Conservation (phyloP, 768 basidiomycete species). For the Russula compacta region DNA sequence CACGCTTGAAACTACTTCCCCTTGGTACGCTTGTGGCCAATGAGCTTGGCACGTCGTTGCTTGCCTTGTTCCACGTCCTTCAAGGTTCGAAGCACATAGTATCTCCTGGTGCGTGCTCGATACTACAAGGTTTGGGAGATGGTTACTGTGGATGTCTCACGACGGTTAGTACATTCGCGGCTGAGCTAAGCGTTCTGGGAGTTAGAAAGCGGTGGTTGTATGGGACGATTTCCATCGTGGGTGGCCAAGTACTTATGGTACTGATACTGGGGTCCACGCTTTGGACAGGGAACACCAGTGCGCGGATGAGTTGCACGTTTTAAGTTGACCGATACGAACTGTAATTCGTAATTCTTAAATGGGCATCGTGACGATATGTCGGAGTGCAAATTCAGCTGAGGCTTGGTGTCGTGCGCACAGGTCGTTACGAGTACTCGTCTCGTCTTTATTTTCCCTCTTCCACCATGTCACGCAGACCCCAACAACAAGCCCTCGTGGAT, state of each 20-base stretch:
- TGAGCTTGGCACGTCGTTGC: conserved; percentile 68
- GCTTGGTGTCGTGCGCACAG: background rate
- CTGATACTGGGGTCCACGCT: conserved; percentile 64
- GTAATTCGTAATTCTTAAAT: background rate
- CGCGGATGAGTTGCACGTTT: conserved; percentile 41
- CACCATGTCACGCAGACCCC: conserved; percentile 31
- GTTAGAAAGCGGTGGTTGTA: conserved; percentile 59
- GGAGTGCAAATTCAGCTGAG: conserved; percentile 15
- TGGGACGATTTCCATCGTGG: conserved; percentile 26
- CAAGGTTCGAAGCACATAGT: conserved; percentile 43
- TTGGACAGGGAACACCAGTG: conserved; percentile 38
- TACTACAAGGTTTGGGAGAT: conserved; percentile 76
- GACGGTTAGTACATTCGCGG: conserved; percentile 88
- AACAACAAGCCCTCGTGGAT: conserved; percentile 28
- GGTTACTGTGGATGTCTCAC: conserved; percentile 95
- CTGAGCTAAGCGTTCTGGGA: conserved; percentile 57
- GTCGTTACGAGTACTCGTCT: background rate
- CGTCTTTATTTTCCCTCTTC: background rate
- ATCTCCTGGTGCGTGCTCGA: conserved; percentile 50
- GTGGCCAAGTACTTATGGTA: conserved; percentile 61
- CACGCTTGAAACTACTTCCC: conserved; percentile 50
- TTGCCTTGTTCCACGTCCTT: conserved; percentile 63
- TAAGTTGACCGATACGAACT: background rate
- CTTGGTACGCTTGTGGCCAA: conserved; percentile 76
- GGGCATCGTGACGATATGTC: background rate